These are phyloP conservation scores for Backusella sp. DNA, from an alignment of 192 early-diverging fungal species.

Conservation along the genomic window DNA sequence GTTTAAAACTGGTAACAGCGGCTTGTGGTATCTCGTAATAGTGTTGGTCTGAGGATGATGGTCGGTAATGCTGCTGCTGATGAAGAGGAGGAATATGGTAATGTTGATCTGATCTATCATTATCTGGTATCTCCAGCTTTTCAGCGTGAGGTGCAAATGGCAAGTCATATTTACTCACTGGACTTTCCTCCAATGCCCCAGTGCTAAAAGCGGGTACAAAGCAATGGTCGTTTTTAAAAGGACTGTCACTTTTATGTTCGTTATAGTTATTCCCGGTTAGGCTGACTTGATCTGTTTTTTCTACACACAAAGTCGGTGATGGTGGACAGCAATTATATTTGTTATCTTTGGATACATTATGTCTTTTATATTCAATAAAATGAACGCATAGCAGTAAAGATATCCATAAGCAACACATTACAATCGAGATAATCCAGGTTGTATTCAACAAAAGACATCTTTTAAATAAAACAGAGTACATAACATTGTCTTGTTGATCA, in stretches of 20 bases:
- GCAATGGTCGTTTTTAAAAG: conserved; percentile 1
- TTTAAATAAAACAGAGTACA: conserved; percentile 2
- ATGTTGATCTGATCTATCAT: neutral
- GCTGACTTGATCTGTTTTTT: neutral
- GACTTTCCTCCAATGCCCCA: neutral
- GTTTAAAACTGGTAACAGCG: neutral
- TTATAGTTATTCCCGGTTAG: neutral
- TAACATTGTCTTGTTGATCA: neutral
- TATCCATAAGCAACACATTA: neutral
- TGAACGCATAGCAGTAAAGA: neutral
- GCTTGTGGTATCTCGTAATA: neutral
- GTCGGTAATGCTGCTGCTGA: neutral
- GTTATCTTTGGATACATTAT: neutral
- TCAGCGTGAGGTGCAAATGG: neutral
- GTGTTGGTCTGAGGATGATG: neutral
- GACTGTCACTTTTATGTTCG: neutral
- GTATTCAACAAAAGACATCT: neutral
- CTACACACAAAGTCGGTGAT: neutral
- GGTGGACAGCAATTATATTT: neutral
- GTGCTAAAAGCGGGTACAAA: neutral
- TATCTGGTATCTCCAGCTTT: neutral
- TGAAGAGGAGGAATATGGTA: neutral
- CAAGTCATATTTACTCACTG: neutral
- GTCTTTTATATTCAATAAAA: neutral
- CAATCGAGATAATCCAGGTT: neutral